These are phyloP conservation scores for Zygosaccharomyces bisporus DNA, from an alignment of 805 yeast species.

Conservation along the genomic window DNA sequence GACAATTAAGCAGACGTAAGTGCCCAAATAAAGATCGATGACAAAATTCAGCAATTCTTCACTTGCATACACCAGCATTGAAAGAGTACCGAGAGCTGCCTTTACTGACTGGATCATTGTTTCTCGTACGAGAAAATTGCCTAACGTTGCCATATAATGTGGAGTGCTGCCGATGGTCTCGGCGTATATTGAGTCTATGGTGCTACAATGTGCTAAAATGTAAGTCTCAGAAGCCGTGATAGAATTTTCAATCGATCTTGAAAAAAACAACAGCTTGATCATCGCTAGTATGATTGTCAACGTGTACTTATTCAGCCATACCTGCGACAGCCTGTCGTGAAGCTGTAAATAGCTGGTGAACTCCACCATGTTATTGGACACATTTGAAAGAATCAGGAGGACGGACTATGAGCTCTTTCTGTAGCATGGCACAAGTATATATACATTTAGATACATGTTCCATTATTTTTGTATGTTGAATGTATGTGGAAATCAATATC, in stretches of 20 bases:
- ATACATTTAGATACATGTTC: too few relatives aligned
- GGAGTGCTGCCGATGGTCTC: conserved; percentile 47
- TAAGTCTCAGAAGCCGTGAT: conserved; percentile 40
- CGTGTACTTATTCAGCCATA: conserved; percentile 64
- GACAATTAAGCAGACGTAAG: conserved; percentile 76
- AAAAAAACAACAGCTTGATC: conserved; percentile 59
- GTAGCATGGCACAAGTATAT: too few relatives aligned
- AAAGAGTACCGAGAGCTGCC: conserved; percentile 43
- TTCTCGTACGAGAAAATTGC: conserved; percentile 49
- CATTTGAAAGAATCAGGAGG: too few relatives aligned
- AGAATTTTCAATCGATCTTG: conserved; percentile 42
- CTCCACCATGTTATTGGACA: neutral
- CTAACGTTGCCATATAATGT: conserved; percentile 49
- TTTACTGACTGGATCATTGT: conserved; percentile 47
- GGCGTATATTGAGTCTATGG: conserved; percentile 41
- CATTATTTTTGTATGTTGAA: neutral
- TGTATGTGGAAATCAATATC: neutral
- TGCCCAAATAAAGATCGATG: conserved; percentile 74
- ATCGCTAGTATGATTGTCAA: conserved; percentile 51
- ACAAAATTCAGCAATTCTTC: conserved; percentile 60
- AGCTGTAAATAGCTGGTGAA: conserved; percentile 42
- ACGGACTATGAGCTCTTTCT: too few relatives aligned
- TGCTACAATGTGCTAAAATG: conserved; percentile 44
- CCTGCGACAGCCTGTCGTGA: conserved; percentile 55
- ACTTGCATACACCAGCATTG: conserved; percentile 50